Evolutionary conservation across 306 rosid genomes (phyloP).

Genomic region (Cucumis sativus): Cucumber_9930_V3 NC_026655.2:5086001-5086500

Average conservation of each 20-base stretch:
- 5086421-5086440: slow-evolving; percentile 42
- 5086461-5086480: slow-evolving; percentile 36
- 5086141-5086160: slow-evolving; percentile 83
- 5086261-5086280: slow-evolving; percentile 60
- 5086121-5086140: slow-evolving; percentile 43
- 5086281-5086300: slow-evolving; percentile 80
- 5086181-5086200: slow-evolving; percentile 27
- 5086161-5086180: slow-evolving; percentile 53
- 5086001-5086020: not conserved
- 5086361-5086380: slow-evolving; percentile 71
- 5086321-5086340: slow-evolving; percentile 83
- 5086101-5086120: slow-evolving; percentile 45
- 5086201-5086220: slow-evolving; percentile 39
- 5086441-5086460: slow-evolving; percentile 33
- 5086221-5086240: slow-evolving; percentile 47
- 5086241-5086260: slow-evolving; percentile 66
- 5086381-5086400: slow-evolving; percentile 85
- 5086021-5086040: not conserved
- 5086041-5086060: not conserved
- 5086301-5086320: slow-evolving; percentile 69
- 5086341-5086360: slow-evolving; percentile 68
- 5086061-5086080: slow-evolving; percentile 21
- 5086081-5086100: slow-evolving; percentile 46
- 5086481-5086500: slow-evolving; percentile 30
- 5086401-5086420: slow-evolving; percentile 77